phyloP scores from a whole-genome alignment of 108 stramenopile genomes.

The Cyclotella kingstonii region DNA sequence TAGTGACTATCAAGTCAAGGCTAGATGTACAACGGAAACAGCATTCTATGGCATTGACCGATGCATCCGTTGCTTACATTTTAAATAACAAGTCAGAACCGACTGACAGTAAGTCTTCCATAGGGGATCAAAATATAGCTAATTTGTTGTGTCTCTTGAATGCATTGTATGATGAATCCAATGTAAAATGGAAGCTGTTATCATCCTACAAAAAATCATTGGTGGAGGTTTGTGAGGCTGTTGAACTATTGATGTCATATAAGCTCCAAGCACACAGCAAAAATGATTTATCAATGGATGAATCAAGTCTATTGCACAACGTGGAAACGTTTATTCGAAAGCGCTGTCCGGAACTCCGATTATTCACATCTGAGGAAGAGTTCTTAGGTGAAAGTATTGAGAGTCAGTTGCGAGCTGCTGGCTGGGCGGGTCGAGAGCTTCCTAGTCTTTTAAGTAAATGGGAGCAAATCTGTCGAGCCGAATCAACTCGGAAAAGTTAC shows the following conservation, averaged over 20 bases:
- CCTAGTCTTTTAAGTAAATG: constrained; percentile 13
- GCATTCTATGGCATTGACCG: constrained; percentile 23
- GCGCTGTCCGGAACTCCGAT: constrained; percentile 15
- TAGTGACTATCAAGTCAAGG: constrained; percentile 13
- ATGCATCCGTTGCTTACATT: constrained; percentile 21
- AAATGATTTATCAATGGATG: constrained; percentile 2
- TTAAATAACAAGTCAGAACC: not conserved
- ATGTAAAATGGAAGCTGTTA: not conserved
- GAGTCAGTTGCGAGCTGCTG: constrained; percentile 27
- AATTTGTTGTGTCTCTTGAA: too few relatives aligned
- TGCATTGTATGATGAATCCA: constrained; percentile 13
- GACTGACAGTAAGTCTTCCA: not conserved
- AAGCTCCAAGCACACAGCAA: not conserved
- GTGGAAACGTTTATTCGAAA: constrained; percentile 31
- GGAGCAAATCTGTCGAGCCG: constrained; percentile 17
- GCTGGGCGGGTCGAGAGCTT: constrained; percentile 27
- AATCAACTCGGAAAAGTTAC: constrained; percentile 5
- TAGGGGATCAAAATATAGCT: too few relatives aligned
- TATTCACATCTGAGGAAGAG: constrained; percentile 35
- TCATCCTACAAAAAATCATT: not conserved
- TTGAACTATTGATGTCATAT: constrained; percentile 37
- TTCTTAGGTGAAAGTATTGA: constrained; percentile 39
- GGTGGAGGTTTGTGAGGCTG: constrained; percentile 20
- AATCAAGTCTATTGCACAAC: constrained; percentile 3
- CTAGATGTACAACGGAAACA: constrained; percentile 15